Conservation (phyloP, 768 basidiomycete genomes). For the Amylocystis lapponica region DNA sequence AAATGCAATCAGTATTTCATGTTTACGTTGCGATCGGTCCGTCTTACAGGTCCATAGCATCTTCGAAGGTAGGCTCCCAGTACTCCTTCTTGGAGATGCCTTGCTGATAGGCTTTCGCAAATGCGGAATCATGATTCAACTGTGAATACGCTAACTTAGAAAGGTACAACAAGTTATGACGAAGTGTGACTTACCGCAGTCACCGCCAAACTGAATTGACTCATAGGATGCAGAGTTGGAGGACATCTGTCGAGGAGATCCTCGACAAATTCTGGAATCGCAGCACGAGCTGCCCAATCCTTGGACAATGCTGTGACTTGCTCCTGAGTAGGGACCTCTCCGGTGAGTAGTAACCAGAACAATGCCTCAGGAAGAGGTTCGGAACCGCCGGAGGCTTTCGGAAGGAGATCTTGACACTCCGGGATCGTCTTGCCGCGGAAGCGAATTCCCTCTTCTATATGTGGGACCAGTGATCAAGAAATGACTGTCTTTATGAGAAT, state of each 20-base stretch:
- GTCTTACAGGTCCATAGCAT: conserved; percentile 76
- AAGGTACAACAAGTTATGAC: neutral
- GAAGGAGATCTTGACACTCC: conserved; percentile 80
- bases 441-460: conserved; percentile 88
- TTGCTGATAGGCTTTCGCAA: conserved; percentile 90
- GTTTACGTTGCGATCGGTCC: neutral
- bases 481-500: conserved; percentile 1
- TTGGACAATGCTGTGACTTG: conserved; percentile 82
- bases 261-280: conserved; percentile 92
- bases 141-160: conserved; percentile 22
- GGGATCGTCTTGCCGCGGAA: conserved; percentile 97
- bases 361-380: conserved; percentile 93
- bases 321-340: conserved; percentile 87
- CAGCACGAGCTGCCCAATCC: conserved; percentile 93
- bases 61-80: conserved; percentile 92
- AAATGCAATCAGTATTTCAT: neutral
- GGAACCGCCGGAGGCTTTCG: conserved; percentile 81
- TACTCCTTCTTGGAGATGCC: conserved; percentile 94
- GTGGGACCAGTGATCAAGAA: neutral
- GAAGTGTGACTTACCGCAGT: conserved; percentile 60
- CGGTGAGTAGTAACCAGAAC: conserved; percentile 94
- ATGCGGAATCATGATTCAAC: conserved; percentile 94
- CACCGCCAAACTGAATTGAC: conserved; percentile 93
- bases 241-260: conserved; percentile 92
- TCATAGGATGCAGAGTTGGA: conserved; percentile 96